Evolutionary conservation across 306 rosid genomes (phyloP).

Genomic region (Hippophae rhamnoides): DNA sequence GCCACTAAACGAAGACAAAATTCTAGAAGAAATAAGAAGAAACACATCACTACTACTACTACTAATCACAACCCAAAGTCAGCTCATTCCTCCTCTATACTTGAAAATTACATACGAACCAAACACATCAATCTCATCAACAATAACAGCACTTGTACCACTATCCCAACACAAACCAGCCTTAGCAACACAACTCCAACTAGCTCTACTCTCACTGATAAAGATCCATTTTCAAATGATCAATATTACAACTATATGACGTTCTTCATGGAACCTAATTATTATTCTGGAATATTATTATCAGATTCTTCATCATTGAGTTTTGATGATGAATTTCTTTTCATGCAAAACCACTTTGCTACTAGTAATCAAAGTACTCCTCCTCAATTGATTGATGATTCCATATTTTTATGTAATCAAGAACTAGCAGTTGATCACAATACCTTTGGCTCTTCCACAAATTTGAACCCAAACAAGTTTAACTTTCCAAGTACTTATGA

Average conservation of each 20-base stretch:
- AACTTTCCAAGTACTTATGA: neutral
- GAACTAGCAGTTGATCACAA: neutral
- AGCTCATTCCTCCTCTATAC: slow-evolving; percentile 51
- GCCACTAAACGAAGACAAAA: slow-evolving; percentile 83
- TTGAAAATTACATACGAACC: slow-evolving; percentile 61
- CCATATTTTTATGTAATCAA: neutral
- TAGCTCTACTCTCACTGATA: slow-evolving; percentile 22
- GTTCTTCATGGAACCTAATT: slow-evolving; percentile 26
- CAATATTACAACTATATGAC: slow-evolving; percentile 3
- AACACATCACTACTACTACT: slow-evolving; percentile 20
- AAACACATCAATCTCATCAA: slow-evolving; percentile 8
- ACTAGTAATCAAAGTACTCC: neutral
- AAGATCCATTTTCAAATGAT: neutral
- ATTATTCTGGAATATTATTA: neutral
- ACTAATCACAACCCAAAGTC: slow-evolving; percentile 14
- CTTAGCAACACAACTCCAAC: neutral
- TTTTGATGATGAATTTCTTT: slow-evolving; percentile 52
- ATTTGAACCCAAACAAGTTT: neutral
- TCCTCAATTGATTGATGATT: slow-evolving; percentile 1
- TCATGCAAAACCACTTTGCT: slow-evolving; percentile 48
- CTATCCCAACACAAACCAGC: no score
- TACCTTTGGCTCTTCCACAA: neutral
- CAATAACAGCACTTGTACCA: no score
- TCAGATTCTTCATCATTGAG: slow-evolving; percentile 7
- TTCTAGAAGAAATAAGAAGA: slow-evolving; percentile 55